Evolutionary conservation across 2,329 filamentous ascomycete genomes (phyloP).

Genomic region (Didymella keratinophila): DNA sequence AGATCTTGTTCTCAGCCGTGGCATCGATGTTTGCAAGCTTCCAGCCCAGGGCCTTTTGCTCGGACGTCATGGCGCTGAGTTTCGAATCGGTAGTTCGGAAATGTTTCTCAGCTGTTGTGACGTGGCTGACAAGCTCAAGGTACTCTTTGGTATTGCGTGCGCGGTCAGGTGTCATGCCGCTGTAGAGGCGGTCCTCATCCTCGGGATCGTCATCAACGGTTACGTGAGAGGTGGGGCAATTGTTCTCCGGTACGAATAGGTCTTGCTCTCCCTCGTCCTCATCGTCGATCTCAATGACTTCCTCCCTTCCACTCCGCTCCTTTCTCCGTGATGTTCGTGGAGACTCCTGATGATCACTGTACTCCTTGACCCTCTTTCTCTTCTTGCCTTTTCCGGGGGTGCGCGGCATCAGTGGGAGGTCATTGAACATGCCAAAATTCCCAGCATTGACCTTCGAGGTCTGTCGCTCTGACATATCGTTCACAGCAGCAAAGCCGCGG

Average conservation of each 20-base stretch:
- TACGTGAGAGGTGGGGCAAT: no score
- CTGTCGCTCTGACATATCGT: not conserved
- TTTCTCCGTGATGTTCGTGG: not conserved
- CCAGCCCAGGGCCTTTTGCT: not conserved
- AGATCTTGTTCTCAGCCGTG: not conserved
- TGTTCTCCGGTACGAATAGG: no score
- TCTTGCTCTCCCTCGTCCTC: not conserved
- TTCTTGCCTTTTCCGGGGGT: not conserved
- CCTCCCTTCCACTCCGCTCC: no score
- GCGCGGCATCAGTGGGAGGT: not conserved
- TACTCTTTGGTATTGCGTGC: not conserved
- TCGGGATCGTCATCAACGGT: no score
- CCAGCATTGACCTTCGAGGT: not conserved
- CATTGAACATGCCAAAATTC: slow-evolving; percentile 1
- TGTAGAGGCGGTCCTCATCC: no score
- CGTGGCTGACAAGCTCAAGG: no score
- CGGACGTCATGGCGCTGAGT: not conserved
- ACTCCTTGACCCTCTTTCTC: not conserved
- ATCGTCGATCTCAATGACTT: no score
- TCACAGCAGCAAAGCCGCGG: not conserved
- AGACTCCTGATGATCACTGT: not conserved
- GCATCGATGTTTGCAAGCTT: not conserved
- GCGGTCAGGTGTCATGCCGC: no score
- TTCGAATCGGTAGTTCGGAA: no score
- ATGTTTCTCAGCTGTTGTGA: no score